Conservation (phyloP, 352 stramenopile genomes). For the Globisporangium cylindrosporum region DNA sequence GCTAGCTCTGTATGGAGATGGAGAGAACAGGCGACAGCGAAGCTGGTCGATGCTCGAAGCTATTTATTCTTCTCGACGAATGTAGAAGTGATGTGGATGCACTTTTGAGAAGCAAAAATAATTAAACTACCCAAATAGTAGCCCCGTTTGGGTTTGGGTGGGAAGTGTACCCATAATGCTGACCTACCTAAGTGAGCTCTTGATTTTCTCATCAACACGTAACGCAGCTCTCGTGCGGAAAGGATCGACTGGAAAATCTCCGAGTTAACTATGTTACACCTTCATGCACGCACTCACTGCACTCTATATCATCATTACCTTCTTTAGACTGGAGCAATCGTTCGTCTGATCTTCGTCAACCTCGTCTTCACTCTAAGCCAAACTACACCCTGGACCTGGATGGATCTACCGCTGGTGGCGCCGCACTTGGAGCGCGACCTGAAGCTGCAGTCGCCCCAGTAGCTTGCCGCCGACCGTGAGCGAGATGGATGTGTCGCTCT, state of each 20-base stretch:
- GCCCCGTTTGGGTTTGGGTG: background rate
- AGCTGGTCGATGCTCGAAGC: background rate
- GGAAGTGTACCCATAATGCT: background rate
- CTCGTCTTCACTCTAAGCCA: background rate
- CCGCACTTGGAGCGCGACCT: slow-evolving; percentile 49
- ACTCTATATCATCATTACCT: background rate
- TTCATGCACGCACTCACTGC: background rate
- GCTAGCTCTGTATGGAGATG: background rate
- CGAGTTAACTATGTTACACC: background rate
- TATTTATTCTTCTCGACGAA: background rate
- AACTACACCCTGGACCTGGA: too few relatives aligned
- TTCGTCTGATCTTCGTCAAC: background rate
- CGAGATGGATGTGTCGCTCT: slow-evolving; percentile 51
- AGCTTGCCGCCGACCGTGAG: slow-evolving; percentile 64
- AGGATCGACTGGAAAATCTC: background rate
- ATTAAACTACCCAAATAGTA: background rate
- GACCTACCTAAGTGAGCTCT: background rate
- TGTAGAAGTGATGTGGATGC: background rate
- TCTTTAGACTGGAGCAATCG: too few relatives aligned
- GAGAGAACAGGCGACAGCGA: background rate
- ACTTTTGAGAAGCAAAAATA: slow-evolving; percentile 6
- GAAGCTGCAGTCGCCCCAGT: slow-evolving; percentile 53
- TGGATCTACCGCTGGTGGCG: slow-evolving; percentile 3
- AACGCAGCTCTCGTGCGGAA: background rate
- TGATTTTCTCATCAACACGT: background rate